Evolutionary conservation across 106 monocot species (phyloP).

Genomic region (Dioscorea zingiberensis): DNA sequence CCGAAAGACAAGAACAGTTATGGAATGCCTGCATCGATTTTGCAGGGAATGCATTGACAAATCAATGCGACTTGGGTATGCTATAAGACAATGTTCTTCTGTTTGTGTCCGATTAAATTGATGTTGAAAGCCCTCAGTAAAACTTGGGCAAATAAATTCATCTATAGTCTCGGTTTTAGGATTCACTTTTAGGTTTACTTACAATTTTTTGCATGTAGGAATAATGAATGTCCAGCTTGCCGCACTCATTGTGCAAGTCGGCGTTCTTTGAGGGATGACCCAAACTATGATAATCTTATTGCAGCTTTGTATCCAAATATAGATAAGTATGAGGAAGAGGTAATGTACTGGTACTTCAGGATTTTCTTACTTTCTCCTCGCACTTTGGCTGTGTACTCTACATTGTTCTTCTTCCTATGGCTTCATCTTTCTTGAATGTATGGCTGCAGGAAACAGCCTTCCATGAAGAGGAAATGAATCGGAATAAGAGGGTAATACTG

Average conservation of each 20-base stretch:
- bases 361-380: background rate
- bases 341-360: conserved; percentile 13
- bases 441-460: conserved; percentile 81
- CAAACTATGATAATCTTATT: conserved; percentile 91
- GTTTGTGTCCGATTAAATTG: background rate
- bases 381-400: background rate
- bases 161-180: background rate
- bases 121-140: background rate
- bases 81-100: background rate
- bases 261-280: conserved; percentile 95
- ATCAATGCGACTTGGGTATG: conserved; percentile 83
- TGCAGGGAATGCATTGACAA: conserved; percentile 98
- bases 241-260: conserved; percentile 97
- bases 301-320: conserved; percentile 91
- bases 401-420: background rate
- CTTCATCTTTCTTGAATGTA: conserved; percentile 5
- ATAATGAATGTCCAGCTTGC: conserved; percentile 98
- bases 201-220: conserved; percentile 39
- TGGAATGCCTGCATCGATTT: conserved; percentile 96
- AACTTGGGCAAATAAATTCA: background rate
- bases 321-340: conserved; percentile 97
- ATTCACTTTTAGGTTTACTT: too few species aligned
- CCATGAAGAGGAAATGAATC: conserved; percentile 70
- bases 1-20: conserved; percentile 95
- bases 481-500: conserved; percentile 66